Evolutionary conservation across 352 stramenopile species (phyloP), one percentile per base, ranked within the genome.

Genomic region (Phytophthora fragariaefolia): DNA sequence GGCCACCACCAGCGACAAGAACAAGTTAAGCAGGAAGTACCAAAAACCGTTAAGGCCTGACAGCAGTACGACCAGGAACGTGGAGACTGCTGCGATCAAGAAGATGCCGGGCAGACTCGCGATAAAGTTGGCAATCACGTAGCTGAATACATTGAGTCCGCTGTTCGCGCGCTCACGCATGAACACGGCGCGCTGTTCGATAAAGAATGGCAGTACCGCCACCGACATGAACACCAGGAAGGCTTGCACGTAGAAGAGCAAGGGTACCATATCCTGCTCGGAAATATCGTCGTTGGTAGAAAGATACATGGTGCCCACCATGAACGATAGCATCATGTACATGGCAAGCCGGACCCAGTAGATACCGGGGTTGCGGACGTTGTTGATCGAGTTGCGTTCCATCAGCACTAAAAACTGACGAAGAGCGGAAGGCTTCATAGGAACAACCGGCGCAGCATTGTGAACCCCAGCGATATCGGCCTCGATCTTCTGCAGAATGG

Each of bases 211-310:
- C 13, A 97, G 65, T 6, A 82, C 82, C 0, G 90, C 90, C 27
- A 97, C 79, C 23, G 76, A 90, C 89, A 97, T 97, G 72, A 96
- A 97, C 20, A 94, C 85, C 45, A 97, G 78, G 66, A 97, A 97
- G 6, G 87, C 87, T 32, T 93, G 80, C 15, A 91, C 79, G 73
- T 92, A 96, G 69, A 96, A 96, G 18, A 97, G 66, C 47, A 97
- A 66, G 12, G 83, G 74, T 20, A 86, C 76, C n/a, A 84, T 58
- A 47, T 77, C 66, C 7, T 65, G 15, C 15, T 67, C 36, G 58
- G 74, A 77, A 32, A 63, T 60, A 23, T 17, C 50, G 8, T 56
- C 26, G 49, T 62, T 68, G 12, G 80, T 71, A 22, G 40, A 71
- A 17, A 88, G 58, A 66, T 87, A 91, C 79, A 93, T 90, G 15